phyloP scores from a whole-genome alignment of 2,329 filamentous ascomycete species.

The Tolypocladium guangdongense region DNA sequence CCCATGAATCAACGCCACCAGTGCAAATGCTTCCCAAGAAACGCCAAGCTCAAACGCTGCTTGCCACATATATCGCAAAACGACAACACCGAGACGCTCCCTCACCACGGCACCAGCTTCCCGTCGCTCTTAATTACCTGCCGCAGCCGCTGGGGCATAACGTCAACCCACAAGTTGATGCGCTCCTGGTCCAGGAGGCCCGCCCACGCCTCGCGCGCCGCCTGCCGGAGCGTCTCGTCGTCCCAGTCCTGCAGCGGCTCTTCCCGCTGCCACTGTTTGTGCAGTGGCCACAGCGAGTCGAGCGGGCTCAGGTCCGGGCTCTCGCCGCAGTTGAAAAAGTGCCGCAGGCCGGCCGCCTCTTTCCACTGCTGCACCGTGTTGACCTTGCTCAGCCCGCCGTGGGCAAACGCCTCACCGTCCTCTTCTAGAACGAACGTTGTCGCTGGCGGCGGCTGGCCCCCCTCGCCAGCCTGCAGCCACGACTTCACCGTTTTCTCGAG shows the following conservation, averaged over 20 bases:
- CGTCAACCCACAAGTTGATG: conserved; percentile 25
- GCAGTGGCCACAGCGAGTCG: conserved; percentile 22
- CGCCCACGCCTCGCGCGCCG: conserved; percentile 19
- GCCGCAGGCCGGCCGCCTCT: conserved; percentile 18
- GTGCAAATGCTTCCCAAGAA: not conserved
- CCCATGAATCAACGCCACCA: not conserved
- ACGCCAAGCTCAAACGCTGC: not conserved
- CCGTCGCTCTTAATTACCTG: conserved; percentile 21
- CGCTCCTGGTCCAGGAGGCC: conserved; percentile 17
- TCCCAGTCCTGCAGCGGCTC: conserved; percentile 19
- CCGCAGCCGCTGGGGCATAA: conserved; percentile 22
- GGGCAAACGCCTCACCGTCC: conserved; percentile 23
- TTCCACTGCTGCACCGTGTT: conserved; percentile 26
- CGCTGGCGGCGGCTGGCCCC: conserved; percentile 1
- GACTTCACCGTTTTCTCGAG: conserved; percentile 21
- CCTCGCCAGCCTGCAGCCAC: conserved; percentile 13
- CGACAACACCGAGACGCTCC: too few relatives aligned
- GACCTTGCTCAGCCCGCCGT: conserved; percentile 23
- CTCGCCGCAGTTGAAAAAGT: conserved; percentile 24
- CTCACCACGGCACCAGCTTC: conserved; percentile 21
- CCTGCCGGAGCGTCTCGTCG: conserved; percentile 18
- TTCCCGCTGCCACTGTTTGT: conserved; percentile 22
- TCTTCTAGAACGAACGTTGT: conserved; percentile 22
- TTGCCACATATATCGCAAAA: not conserved
- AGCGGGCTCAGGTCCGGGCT: conserved; percentile 25